Percentiles rank a stretch among this genome's conserved stretches.
Conservation (phyloP, 345 rosid species). For the Cochlearia excelsa region DNA sequence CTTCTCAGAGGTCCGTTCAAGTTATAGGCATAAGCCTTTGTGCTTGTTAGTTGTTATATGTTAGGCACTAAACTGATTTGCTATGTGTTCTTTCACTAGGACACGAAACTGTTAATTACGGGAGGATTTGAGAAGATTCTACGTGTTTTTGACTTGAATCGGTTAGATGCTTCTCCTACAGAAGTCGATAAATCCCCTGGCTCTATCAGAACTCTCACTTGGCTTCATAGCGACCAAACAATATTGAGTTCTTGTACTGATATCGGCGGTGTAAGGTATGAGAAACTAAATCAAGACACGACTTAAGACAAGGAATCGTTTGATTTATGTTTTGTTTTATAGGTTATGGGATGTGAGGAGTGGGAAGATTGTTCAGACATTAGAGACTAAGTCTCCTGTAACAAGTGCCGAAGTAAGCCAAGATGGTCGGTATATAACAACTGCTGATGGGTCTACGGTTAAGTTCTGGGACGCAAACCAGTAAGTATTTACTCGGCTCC, state of each 20-base stretch:
- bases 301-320: background rate
- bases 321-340: background rate
- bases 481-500: constrained; percentile 47
- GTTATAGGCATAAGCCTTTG: background rate
- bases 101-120: constrained; percentile 48
- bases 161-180: constrained; percentile 40
- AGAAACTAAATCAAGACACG: background rate
- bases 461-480: constrained; percentile 99
- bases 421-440: constrained; percentile 90
- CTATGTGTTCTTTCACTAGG: constrained; percentile 41
- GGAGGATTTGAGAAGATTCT: constrained; percentile 38
- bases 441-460: constrained; percentile 83
- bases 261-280: constrained; percentile 88
- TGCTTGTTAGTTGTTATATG: background rate
- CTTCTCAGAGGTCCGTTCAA: constrained; percentile 64
- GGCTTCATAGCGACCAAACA: constrained; percentile 54
- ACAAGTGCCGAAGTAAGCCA: constrained; percentile 98
- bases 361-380: constrained; percentile 78
- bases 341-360: constrained; percentile 96
- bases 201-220: constrained; percentile 39
- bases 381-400: constrained; percentile 82
- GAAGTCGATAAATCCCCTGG: constrained; percentile 42
- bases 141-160: constrained; percentile 37
- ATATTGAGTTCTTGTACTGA: constrained; percentile 88
- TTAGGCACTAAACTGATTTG: background rate